Evolutionary conservation across 208 protist genomes (phyloP), one percentile per base, ranked within the genome.

Genomic region (Leishmania gerbilli): DNA sequence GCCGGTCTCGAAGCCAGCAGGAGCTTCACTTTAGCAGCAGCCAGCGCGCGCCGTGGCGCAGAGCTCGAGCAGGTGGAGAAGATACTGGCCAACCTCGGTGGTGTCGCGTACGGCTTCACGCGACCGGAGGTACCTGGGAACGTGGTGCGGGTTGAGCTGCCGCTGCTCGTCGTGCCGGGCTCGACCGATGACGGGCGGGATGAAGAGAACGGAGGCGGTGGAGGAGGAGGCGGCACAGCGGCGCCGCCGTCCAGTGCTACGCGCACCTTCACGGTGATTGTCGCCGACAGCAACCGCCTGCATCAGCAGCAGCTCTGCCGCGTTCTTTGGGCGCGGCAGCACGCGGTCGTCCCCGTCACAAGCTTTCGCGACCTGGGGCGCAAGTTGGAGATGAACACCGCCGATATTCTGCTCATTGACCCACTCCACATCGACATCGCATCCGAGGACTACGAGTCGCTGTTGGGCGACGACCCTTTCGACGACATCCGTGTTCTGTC

Each of bases 321-420:
- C 76, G 85, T 96, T 9, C 81, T 97, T 72, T 97, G 95, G 92
- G 84, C 93, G 0, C 87, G 95, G 15, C 90, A 91, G 77, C 95
- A 97, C 84, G 92, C 92, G 17, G 95, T 97, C 53, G 88, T 96
- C n/a, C 92, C 91, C 0, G 91, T 96, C 31, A 89, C 87, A n/a
- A 92, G 88, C 42, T 94, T 89, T 81, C 82, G 79, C 40, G 93
- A 97, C n/a, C 82, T 95, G 27, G 86, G 92, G 65, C 85, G 86
- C 42, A 93, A 94, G 79, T 74, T 97, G 42, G 85, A 90, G 55
- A 81, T 82, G 56, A 88, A 88, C 68, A 88, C 83, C 21, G 84
- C 84, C 21, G 93, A 96, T 58, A 92, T 97, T 67, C 84, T 97
- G 65, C 79, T 97, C 42, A 92, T 97, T 76, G 93, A 97, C 77